A percentile compares a stretch with the other conserved stretches of the same genome.
These are phyloP conservation scores for Mallotus japonicus DNA, from an alignment of 441 rosid genomes.

Conservation along the genomic window DNA sequence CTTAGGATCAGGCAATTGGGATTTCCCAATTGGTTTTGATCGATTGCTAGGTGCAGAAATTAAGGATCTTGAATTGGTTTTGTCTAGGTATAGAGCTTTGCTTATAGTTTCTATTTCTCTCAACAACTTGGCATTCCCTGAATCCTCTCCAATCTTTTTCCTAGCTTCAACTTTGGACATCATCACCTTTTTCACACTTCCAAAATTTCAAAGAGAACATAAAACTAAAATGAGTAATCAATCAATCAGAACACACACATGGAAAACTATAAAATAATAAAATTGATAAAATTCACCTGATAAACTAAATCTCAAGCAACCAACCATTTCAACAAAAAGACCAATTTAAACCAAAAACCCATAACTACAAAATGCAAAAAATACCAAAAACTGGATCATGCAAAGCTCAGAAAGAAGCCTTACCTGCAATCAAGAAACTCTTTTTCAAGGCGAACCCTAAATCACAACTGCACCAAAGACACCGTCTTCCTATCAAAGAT, in stretches of 20 bases:
- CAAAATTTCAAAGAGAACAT: background rate
- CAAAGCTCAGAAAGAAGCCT: background rate
- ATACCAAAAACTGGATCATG: background rate
- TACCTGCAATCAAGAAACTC: slow-evolving; percentile 11
- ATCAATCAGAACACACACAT: background rate
- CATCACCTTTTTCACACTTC: slow-evolving; percentile 37
- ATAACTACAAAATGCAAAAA: background rate
- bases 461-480: background rate
- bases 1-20: slow-evolving; percentile 37
- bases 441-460: slow-evolving; percentile 6
- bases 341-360: background rate
- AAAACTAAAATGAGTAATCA: background rate
- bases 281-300: slow-evolving; percentile 1
- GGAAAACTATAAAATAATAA: background rate
- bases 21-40: slow-evolving; percentile 45
- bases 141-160: slow-evolving; percentile 49
- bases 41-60: slow-evolving; percentile 32
- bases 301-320: background rate
- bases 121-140: slow-evolving; percentile 51
- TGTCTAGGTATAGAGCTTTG: slow-evolving; percentile 71
- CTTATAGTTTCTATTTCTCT: slow-evolving; percentile 79
- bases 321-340: background rate
- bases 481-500: background rate
- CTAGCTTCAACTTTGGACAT: slow-evolving; percentile 50
- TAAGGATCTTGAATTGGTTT: slow-evolving; percentile 36